Evolutionary conservation across 169 alveolate species (phyloP).

Genomic region (Eimeria necatrix): DNA sequence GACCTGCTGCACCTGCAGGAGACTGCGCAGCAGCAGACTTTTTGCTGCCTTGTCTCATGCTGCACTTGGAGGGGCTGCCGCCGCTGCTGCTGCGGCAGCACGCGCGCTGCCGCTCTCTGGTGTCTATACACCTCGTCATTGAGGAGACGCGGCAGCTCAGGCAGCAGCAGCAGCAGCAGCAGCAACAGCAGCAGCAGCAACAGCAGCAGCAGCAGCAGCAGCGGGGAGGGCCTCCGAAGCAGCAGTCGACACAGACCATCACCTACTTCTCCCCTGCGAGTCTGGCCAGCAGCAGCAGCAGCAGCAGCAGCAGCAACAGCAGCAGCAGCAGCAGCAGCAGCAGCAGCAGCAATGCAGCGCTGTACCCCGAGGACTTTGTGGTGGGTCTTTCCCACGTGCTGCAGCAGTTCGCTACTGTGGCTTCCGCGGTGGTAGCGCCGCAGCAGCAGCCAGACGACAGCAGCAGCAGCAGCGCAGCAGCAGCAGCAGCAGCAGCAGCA

Average conservation of each 20-base stretch:
- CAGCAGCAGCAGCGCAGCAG: background rate
- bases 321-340: constrained; percentile 63
- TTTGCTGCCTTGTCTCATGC: constrained; percentile 64
- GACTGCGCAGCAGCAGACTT: constrained; percentile 37
- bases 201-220: too few species aligned
- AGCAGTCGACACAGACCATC: constrained; percentile 18
- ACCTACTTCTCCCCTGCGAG: constrained; percentile 4
- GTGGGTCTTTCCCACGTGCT: constrained; percentile 6
- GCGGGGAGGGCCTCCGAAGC: constrained; percentile 6
- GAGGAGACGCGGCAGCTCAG: constrained; percentile 36
- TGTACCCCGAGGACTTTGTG: constrained; percentile 38
- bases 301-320: constrained; percentile 24
- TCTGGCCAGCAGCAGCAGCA: constrained; percentile 33
- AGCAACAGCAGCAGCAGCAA: background rate
- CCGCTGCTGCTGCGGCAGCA: constrained; percentile 77
- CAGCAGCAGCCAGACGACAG: background rate
- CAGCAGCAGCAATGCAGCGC: background rate
- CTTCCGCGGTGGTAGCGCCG: constrained; percentile 15
- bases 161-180: constrained; percentile 58
- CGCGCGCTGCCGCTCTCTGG: constrained; percentile 62
- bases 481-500: constrained; percentile 32
- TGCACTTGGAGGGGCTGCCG: constrained; percentile 61
- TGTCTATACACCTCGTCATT: constrained; percentile 53
- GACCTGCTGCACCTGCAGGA: background rate
- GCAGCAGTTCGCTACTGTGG: background rate